Evolutionary conservation across 2,329 filamentous ascomycete genomes (phyloP), one percentile per base, ranked within the genome.

Genomic region (Fusarium tjaetaba): DNA sequence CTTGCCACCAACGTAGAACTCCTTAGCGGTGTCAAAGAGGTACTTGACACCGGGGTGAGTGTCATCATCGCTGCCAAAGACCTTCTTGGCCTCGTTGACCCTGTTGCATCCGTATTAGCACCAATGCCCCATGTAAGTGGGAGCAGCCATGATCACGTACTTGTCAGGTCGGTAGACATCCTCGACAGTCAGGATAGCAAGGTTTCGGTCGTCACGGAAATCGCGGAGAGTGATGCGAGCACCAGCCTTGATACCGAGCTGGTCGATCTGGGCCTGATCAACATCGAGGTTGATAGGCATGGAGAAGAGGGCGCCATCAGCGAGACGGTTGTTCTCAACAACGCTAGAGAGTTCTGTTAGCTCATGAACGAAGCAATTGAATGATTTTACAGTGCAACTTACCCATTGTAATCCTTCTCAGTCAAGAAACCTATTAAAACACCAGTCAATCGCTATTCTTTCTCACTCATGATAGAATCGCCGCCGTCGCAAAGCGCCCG

Each of bases 261-360:
- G 88, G 75, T 96, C 88, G 81, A 98, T 93, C 68, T 90, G 90
- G 80, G 92, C 85, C 82, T 94, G 87, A 74, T 88, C 90, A 71
- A 97, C 87, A 83, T 99, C 96, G 76, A 99, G 92, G 78, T 93
- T 97, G 84, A 99, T 98, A 80, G 96, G 96, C 86, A 99, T 99
- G 84, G 91, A 94, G 87, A 98, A 98, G 79, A 99, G 92, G 82
- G 91, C 92, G 82, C 96, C 96, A 85, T 94, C 92, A 67, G 91
- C 91, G 67, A 99, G 92, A 79, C 96, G 94, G 86, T 93, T 92
- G 78, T 96, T 90, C 84, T 92, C 91, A 76, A 98, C 95, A 74
- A 99, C 96, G 73, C 95, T 96, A 81, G 41, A 66, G 57, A 42
- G n/a, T 11, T 41, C 32, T 68, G 76, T 83, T 80, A 85, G 77